Evolutionary conservation across 2,329 filamentous ascomycete genomes (phyloP).

Genomic region (Penicillium sp.): DNA sequence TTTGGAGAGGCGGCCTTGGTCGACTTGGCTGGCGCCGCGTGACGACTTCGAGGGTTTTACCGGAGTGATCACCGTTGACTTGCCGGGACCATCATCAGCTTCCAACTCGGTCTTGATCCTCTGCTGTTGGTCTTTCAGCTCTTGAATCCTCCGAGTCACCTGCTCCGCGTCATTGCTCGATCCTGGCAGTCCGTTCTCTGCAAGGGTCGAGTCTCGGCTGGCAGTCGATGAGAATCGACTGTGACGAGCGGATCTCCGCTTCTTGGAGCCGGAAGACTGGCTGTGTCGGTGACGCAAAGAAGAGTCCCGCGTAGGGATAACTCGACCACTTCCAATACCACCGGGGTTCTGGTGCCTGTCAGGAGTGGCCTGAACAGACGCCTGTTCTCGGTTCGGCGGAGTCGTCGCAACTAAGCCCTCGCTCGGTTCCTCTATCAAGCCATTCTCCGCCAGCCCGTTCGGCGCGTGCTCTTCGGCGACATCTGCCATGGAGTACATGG

Average conservation of each 20-base stretch:
- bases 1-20: conserved; percentile 10
- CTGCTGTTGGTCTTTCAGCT: conserved; percentile 60
- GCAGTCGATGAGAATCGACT: conserved; percentile 41
- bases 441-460: conserved; percentile 19
- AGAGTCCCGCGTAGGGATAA: conserved; percentile 68
- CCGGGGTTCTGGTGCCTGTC: conserved; percentile 35
- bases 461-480: conserved; percentile 41
- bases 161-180: conserved; percentile 52
- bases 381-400: conserved; percentile 38
- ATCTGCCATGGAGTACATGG: conserved; percentile 45
- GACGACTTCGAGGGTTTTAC: conserved; percentile 17
- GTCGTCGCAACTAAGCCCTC: conserved; percentile 22
- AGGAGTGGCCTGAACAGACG: conserved; percentile 30
- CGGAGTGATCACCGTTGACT: conserved; percentile 17
- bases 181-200: conserved; percentile 42
- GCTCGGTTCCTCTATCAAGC: conserved; percentile 21
- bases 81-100: conserved; percentile 38
- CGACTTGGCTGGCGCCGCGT: conserved; percentile 19
- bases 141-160: conserved; percentile 59
- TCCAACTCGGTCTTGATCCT: conserved; percentile 54
- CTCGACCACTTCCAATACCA: conserved; percentile 49
- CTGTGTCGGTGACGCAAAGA: conserved; percentile 58
- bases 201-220: conserved; percentile 40
- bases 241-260: conserved; percentile 54
- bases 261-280: conserved; percentile 54